Percentiles rank a stretch among this genome's conserved stretches.
These are phyloP conservation scores for Decorospora gaudefroyi DNA, from an alignment of 2,329 filamentous ascomycete species.

Conservation along the genomic window DNA sequence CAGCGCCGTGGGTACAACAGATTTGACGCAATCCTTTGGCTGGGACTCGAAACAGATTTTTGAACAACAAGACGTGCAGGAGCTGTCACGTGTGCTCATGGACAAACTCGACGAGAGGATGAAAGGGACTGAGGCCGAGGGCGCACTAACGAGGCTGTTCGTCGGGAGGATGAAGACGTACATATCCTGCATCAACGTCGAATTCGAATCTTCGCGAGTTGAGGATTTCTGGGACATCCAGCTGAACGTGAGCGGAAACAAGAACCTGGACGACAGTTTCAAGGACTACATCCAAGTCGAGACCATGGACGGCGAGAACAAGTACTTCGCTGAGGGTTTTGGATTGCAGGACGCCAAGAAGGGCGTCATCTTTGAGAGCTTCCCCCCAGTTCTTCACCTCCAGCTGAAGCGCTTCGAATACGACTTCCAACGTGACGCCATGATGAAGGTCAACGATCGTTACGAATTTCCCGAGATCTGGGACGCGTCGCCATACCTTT, in stretches of 20 bases:
- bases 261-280: constrained; percentile 91
- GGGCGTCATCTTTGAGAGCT: constrained; percentile 94
- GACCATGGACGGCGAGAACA: constrained; percentile 96
- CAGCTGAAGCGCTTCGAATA: constrained; percentile 98
- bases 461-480: constrained; percentile 87
- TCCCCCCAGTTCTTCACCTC: constrained; percentile 90
- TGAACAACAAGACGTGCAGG: constrained; percentile 97
- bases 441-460: constrained; percentile 98
- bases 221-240: constrained; percentile 99
- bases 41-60: constrained; percentile 99
- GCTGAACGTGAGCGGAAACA: constrained; percentile 93
- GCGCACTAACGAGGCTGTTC: constrained; percentile 86
- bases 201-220: constrained; percentile 92
- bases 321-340: constrained; percentile 91
- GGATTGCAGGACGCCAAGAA: constrained; percentile 97
- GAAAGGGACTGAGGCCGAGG: constrained; percentile 93
- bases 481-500: constrained; percentile 84
- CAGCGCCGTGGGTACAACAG: constrained; percentile 82
- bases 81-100: constrained; percentile 94
- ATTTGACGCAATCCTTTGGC: constrained; percentile 94
- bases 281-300: constrained; percentile 95
- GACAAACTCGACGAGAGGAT: constrained; percentile 96
- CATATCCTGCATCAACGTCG: constrained; percentile 96
- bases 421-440: constrained; percentile 91
- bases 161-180: constrained; percentile 99